Conservation (phyloP, 495 filamentous ascomycete species). For the Annulohypoxylon stygium region DNA sequence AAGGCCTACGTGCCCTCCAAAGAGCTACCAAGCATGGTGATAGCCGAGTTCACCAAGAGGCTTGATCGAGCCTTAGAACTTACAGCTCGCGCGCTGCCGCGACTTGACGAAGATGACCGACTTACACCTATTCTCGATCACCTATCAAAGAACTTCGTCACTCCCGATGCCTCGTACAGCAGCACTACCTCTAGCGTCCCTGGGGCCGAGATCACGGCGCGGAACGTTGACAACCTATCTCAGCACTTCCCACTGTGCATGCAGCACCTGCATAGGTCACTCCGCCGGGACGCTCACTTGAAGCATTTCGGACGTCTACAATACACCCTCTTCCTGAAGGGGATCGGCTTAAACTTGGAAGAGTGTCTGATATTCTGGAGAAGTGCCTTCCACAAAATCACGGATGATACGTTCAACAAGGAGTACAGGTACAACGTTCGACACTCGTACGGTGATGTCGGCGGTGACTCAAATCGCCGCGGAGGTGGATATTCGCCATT, state of each 20-base stretch:
- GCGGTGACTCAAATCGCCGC: conserved; percentile 88
- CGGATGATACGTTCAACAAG: conserved; percentile 93
- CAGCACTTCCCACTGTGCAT: conserved; percentile 95
- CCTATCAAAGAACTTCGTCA: conserved; percentile 90
- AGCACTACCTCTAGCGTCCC: conserved; percentile 64
- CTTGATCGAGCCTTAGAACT: conserved; percentile 88
- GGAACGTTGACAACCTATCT: conserved; percentile 83
- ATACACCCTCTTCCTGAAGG: conserved; percentile 97
- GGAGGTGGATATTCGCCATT: conserved; percentile 89
- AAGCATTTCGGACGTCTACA: conserved; percentile 96
- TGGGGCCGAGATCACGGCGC: conserved; percentile 81
- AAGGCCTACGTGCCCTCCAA: conserved; percentile 92
- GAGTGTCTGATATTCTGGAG: conserved; percentile 98
- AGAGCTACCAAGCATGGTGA: conserved; percentile 88
- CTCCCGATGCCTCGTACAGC: conserved; percentile 83
- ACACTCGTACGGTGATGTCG: conserved; percentile 93
- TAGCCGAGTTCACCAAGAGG: conserved; percentile 82
- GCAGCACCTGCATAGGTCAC: conserved; percentile 84
- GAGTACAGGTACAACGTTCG: conserved; percentile 97
- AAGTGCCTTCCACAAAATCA: conserved; percentile 80
- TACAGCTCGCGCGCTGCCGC: conserved; percentile 88
- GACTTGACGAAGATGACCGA: conserved; percentile 96
- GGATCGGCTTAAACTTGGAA: conserved; percentile 90
- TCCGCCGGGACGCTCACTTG: conserved; percentile 87
- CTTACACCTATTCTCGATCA: conserved; percentile 94